Conservation (phyloP, 257 asterid genomes). For the Mitragyna speciosa region DNA sequence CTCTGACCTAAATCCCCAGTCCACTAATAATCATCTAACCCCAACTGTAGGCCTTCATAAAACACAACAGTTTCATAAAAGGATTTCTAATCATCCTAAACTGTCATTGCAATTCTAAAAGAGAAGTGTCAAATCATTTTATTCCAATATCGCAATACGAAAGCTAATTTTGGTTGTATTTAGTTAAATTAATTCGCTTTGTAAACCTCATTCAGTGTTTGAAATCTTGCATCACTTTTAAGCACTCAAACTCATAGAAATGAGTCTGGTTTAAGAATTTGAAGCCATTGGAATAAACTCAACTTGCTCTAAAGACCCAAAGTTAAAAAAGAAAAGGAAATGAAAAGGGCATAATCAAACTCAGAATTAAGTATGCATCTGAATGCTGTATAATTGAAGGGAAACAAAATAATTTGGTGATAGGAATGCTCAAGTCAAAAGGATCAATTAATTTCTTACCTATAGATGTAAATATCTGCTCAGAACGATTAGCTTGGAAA, state of each 20-base stretch:
- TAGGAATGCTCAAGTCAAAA: neutral
- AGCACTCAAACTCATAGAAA: neutral
- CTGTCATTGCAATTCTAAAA: neutral
- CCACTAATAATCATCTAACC: neutral
- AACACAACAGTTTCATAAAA: neutral
- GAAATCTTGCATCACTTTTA: neutral
- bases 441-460: conserved; percentile 4
- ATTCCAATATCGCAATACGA: neutral
- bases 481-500: conserved; percentile 28
- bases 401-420: neutral
- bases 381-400: no score
- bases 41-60: neutral
- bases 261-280: neutral
- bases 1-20: neutral
- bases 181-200: no score
- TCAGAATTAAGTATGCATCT: no score
- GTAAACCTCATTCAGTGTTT: neutral
- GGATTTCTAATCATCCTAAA: neutral
- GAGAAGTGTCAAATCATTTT: neutral
- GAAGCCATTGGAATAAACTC: neutral
- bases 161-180: no score
- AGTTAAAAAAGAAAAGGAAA: no score
- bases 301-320: neutral
- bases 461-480: neutral
- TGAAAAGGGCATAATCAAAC: neutral